These are phyloP conservation scores for Inosperma sp. DNA, from an alignment of 768 basidiomycete genomes.

Conservation along the genomic window DNA sequence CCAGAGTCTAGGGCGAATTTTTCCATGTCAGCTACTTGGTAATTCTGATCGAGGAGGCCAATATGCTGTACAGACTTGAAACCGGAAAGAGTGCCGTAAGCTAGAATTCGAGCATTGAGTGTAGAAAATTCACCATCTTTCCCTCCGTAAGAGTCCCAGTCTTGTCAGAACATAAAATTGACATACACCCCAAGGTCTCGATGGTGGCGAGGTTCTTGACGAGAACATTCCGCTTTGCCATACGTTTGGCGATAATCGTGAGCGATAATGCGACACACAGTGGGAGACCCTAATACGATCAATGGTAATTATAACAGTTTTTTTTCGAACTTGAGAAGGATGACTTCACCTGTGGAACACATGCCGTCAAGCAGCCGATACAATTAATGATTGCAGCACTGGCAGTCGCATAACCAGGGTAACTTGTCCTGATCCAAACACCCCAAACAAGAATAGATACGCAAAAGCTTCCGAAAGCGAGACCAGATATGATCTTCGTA, in stretches of 20 bases:
- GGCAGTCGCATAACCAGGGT: constrained; percentile 32
- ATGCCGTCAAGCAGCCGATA: constrained; percentile 36
- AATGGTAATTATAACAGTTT: not conserved
- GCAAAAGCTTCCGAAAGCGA: constrained; percentile 38
- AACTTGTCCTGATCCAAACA: constrained; percentile 38
- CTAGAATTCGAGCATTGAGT: too few relatives aligned
- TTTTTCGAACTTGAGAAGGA: too few relatives aligned
- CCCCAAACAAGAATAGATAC: constrained; percentile 38
- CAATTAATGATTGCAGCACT: constrained; percentile 35
- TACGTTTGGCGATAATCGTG: constrained; percentile 43
- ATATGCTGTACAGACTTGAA: not conserved
- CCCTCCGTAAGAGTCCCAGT: constrained; percentile 49
- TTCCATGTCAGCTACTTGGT: constrained; percentile 42
- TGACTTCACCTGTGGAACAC: constrained; percentile 36
- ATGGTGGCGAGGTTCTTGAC: constrained; percentile 52
- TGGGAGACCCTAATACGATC: constrained; percentile 30
- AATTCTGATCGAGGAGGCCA: constrained; percentile 8
- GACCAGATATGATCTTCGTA: constrained; percentile 45
- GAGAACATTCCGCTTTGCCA: constrained; percentile 36
- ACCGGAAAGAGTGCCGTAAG: too few relatives aligned
- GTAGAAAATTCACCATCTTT: not conserved
- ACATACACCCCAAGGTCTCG: constrained; percentile 50
- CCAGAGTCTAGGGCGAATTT: constrained; percentile 10
- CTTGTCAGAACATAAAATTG: constrained; percentile 53
- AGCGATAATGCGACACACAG: constrained; percentile 48